Conservation (phyloP, 768 basidiomycete genomes). For the Pleurotus pulmonarius region DNA sequence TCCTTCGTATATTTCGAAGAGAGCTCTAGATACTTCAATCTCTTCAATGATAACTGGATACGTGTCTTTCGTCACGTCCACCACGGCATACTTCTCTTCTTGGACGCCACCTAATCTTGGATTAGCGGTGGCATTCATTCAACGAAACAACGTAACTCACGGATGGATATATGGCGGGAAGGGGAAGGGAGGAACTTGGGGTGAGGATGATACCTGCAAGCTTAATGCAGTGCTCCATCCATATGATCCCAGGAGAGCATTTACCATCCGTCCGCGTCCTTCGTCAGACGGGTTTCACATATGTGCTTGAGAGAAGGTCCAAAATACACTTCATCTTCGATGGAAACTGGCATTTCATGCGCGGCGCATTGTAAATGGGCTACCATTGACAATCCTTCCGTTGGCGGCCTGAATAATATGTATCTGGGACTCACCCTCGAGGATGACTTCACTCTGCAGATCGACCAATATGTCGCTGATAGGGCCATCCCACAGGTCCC, state of each 20-base stretch:
- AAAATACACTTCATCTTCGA: slow-evolving; percentile 69
- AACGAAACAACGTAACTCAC: slow-evolving; percentile 25
- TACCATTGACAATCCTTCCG: slow-evolving; percentile 15
- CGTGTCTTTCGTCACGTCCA: slow-evolving; percentile 52
- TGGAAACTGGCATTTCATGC: slow-evolving; percentile 75
- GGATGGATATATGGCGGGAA: slow-evolving; percentile 65
- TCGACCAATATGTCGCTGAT: slow-evolving; percentile 68
- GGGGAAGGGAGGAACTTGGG: slow-evolving; percentile 79
- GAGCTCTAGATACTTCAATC: slow-evolving; percentile 74
- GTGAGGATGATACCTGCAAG: slow-evolving; percentile 73
- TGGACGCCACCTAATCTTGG: slow-evolving; percentile 47
- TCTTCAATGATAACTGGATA: slow-evolving; percentile 64
- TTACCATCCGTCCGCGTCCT: slow-evolving; percentile 81
- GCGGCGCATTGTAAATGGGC: slow-evolving; percentile 87
- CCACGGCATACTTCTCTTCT: slow-evolving; percentile 75
- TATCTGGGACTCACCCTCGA: slow-evolving; percentile 47
- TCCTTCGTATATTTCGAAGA: slow-evolving; percentile 90
- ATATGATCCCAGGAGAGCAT: slow-evolving; percentile 12
- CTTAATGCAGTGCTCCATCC: background rate
- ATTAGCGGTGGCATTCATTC: background rate
- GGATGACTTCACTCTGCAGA: slow-evolving; percentile 65
- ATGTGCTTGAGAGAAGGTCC: slow-evolving; percentile 56
- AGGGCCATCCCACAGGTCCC: slow-evolving; percentile 62
- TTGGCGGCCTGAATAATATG: background rate
- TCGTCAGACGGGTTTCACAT: slow-evolving; percentile 55